These are phyloP conservation scores for Pseudohalonectria lignicola DNA, from an alignment of 2,329 filamentous ascomycete species.

Conservation along the genomic window DNA sequence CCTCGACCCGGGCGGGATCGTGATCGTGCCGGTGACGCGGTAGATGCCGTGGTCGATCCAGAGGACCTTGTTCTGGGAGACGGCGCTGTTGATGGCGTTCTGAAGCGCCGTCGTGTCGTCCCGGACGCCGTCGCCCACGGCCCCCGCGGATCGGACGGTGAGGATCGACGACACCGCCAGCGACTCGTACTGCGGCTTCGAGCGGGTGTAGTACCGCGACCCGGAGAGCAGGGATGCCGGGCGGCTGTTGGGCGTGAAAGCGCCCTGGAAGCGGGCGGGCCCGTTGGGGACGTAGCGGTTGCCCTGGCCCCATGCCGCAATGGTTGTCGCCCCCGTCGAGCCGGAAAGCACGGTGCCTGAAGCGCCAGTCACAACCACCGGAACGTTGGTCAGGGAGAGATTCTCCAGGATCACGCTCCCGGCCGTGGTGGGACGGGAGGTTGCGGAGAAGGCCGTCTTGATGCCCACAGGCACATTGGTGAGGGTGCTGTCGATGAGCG, in stretches of 20 bases:
- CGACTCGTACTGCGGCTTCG: slow-evolving; percentile 62
- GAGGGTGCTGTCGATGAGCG: slow-evolving; percentile 60
- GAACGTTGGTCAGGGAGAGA: slow-evolving; percentile 23
- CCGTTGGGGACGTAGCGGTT: slow-evolving; percentile 43
- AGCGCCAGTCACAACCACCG: slow-evolving; percentile 25
- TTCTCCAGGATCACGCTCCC: slow-evolving; percentile 49
- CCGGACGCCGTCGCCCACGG: slow-evolving; percentile 38
- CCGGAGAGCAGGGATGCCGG: slow-evolving; percentile 42
- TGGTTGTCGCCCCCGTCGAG: slow-evolving; percentile 31
- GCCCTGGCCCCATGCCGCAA: slow-evolving; percentile 58
- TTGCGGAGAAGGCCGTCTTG: slow-evolving; percentile 44
- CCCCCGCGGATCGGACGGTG: slow-evolving; percentile 22
- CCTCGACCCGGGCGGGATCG: slow-evolving; percentile 28
- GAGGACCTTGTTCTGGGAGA: slow-evolving; percentile 33
- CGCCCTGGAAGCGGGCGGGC: slow-evolving; percentile 33
- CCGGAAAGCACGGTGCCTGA: slow-evolving; percentile 40
- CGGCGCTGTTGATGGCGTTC: slow-evolving; percentile 38
- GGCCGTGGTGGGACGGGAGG: slow-evolving; percentile 29
- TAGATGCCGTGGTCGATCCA: slow-evolving; percentile 49
- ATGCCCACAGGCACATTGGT: slow-evolving; percentile 53
- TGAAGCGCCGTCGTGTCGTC: slow-evolving; percentile 53
- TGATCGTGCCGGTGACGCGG: slow-evolving; percentile 33
- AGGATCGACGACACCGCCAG: slow-evolving; percentile 47
- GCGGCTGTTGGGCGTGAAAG: slow-evolving; percentile 29
- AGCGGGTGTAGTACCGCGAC: slow-evolving; percentile 45